These are phyloP conservation scores for Xerophyta viscosa DNA, from an alignment of 106 monocot species.

Conservation along the genomic window DNA sequence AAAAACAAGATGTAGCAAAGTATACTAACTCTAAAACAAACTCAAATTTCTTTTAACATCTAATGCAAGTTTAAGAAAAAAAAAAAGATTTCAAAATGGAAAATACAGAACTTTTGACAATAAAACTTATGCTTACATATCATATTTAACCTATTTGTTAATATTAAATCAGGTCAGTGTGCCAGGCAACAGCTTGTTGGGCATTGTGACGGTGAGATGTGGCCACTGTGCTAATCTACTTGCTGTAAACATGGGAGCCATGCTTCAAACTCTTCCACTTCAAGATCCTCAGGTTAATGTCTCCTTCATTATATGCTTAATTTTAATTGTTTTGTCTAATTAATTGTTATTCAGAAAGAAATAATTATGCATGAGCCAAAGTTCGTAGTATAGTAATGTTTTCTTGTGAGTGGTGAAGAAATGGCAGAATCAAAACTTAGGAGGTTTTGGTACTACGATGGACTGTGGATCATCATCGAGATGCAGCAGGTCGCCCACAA, in stretches of 20 bases:
- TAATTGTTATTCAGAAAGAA: background rate
- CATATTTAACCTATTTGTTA: background rate
- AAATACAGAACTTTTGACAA: too few relatives aligned
- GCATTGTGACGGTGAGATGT: slow-evolving; percentile 68
- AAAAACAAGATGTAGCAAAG: too few relatives aligned
- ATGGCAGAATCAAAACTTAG: slow-evolving; percentile 30
- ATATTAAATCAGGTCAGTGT: slow-evolving; percentile 49
- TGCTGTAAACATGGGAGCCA: slow-evolving; percentile 55
- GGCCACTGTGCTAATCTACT: slow-evolving; percentile 64
- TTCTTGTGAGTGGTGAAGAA: slow-evolving; percentile 3
- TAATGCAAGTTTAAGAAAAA: too few relatives aligned
- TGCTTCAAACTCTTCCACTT: slow-evolving; percentile 28
- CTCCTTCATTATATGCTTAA: too few relatives aligned
- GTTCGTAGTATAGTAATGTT: too few relatives aligned
- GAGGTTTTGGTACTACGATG: slow-evolving; percentile 8
- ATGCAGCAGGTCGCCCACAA: slow-evolving; percentile 20
- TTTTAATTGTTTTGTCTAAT: background rate
- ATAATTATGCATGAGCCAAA: background rate
- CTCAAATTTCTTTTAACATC: too few relatives aligned
- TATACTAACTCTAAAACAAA: too few relatives aligned
- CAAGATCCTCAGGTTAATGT: slow-evolving; percentile 41
- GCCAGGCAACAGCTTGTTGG: slow-evolving; percentile 44
- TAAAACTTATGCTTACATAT: too few relatives aligned
- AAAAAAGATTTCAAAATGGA: too few relatives aligned
- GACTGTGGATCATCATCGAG: slow-evolving; percentile 43